Percentiles rank a stretch among this genome's conserved stretches.
Evolutionary conservation across 2,329 filamentous ascomycete species (phyloP).

Genomic region (Colletotrichum sp.): DNA sequence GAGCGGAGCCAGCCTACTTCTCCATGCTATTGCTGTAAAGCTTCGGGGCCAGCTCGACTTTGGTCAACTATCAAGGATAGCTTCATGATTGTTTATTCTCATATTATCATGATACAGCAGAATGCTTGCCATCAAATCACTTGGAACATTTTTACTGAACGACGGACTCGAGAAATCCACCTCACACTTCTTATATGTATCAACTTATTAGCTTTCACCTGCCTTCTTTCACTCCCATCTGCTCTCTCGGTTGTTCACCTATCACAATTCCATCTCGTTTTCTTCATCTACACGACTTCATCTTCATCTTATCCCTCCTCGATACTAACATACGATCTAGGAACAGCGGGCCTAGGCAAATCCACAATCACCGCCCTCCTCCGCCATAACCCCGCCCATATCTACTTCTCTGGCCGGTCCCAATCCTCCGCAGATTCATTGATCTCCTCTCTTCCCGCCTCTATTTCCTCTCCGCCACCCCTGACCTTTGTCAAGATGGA

Average conservation of each 20-base stretch:
- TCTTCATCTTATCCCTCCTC: no score
- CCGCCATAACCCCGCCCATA: conserved; percentile 51
- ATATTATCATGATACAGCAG: no score
- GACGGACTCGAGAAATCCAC: neutral
- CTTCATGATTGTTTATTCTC: no score
- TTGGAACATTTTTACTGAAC: no score
- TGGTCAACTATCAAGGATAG: no score
- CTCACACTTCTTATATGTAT: accelerated
- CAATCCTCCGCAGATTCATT: conserved; percentile 48
- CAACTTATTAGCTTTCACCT: neutral
- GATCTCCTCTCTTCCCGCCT: conserved; percentile 32
- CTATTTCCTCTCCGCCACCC: neutral
- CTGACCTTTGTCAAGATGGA: conserved; percentile 48
- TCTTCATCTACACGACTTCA: neutral
- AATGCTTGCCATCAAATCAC: no score
- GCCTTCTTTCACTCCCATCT: accelerated
- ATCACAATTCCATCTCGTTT: neutral
- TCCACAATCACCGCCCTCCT: conserved; percentile 6
- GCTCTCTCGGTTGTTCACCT: neutral
- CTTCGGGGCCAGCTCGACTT: no score
- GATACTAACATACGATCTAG: neutral
- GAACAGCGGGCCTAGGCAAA: conserved; percentile 19
- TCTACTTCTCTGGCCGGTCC: conserved; percentile 60
- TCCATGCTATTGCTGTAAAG: no score
- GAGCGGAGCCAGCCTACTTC: no score